A percentile compares a stretch with the other conserved stretches of the same genome.
phyloP scores from a whole-genome alignment of 805 yeast species.

The Starmerella stigmatis region DNA sequence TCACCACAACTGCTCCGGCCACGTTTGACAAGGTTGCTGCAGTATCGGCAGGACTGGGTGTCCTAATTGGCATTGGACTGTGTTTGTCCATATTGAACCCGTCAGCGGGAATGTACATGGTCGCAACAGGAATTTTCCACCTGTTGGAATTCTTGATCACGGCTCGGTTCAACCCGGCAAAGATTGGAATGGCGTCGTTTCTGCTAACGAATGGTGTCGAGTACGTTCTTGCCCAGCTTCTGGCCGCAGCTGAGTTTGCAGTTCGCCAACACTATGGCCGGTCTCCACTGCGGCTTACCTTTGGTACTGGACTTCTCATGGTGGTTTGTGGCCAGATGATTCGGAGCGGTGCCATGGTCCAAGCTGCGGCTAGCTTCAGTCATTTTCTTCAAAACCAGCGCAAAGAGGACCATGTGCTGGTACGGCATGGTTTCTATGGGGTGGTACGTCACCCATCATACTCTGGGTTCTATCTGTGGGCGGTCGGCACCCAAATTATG shows the following conservation, averaged over 20 bases:
- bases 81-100: conserved; percentile 2
- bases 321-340: conserved; percentile 52
- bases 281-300: conserved; percentile 33
- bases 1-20: conserved; percentile 21
- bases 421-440: conserved; percentile 64
- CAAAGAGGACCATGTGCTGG: conserved; percentile 48
- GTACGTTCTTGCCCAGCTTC: conserved; percentile 47
- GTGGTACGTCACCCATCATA: conserved; percentile 79
- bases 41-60: conserved; percentile 28
- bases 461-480: conserved; percentile 89
- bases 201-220: conserved; percentile 52
- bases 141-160: conserved; percentile 74
- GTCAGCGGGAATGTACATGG: conserved; percentile 40
- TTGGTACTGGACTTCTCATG: conserved; percentile 40
- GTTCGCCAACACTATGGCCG: conserved; percentile 35
- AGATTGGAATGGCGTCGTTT: conserved; percentile 61
- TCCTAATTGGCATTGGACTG: conserved; percentile 21
- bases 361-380: conserved; percentile 77
- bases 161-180: conserved; percentile 55
- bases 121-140: conserved; percentile 55
- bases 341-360: conserved; percentile 72
- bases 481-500: conserved; percentile 68
- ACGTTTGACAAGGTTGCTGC: conserved; percentile 27
- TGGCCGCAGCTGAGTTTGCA: conserved; percentile 44
- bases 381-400: conserved; percentile 58